Evolutionary conservation across 2,329 filamentous ascomycete genomes (phyloP).

Genomic region (Cadophora malorum): DNA sequence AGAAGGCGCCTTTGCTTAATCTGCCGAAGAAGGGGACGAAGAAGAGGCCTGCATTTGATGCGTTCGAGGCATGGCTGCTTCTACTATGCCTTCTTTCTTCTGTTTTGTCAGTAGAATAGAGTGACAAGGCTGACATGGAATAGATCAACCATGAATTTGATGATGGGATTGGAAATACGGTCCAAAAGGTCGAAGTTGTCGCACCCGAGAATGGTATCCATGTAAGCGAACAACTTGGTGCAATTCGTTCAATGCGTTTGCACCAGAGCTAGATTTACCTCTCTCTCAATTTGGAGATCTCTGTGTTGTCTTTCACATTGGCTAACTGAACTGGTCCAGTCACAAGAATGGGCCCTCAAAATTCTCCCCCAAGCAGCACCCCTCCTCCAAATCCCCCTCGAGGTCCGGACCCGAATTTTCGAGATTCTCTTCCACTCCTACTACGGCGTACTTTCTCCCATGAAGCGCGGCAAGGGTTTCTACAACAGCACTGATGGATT

Average conservation of each 20-base stretch:
- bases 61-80: conserved; percentile 23
- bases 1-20: neutral
- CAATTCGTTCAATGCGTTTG: neutral
- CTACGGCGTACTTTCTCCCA: too few relatives aligned
- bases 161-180: neutral
- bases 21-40: neutral
- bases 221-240: conserved; percentile 16
- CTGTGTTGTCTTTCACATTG: neutral
- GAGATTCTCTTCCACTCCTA: too few relatives aligned
- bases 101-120: neutral
- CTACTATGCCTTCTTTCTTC: too few relatives aligned
- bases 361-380: conserved; percentile 19
- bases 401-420: neutral
- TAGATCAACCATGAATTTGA: conserved; percentile 17
- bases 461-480: too few relatives aligned
- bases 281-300: too few relatives aligned
- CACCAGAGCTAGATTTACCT: too few relatives aligned
- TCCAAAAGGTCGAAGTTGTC: conserved; percentile 5
- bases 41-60: conserved; percentile 23
- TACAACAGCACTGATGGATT: too few relatives aligned
- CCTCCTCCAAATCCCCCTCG: conserved; percentile 20
- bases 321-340: neutral
- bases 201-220: conserved; percentile 33
- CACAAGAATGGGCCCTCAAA: conserved; percentile 25
- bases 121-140: neutral